Conservation (phyloP, 2,329 filamentous ascomycete genomes). For the Ilyonectria mors-panacis region DNA sequence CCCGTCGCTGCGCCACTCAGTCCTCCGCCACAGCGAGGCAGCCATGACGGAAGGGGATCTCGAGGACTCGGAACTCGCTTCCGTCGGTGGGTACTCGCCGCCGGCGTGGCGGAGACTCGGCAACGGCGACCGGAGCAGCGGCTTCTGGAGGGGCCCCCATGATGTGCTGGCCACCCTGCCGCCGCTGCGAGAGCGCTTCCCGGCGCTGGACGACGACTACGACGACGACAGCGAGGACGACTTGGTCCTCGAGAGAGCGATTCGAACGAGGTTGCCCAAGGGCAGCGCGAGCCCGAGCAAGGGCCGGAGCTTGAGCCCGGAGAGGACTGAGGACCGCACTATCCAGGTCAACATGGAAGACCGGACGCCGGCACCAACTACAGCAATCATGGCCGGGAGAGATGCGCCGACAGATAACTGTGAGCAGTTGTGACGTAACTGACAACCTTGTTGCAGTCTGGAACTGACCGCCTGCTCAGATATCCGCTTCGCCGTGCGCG, state of each 20-base stretch:
- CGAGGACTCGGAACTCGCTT: slow-evolving; percentile 64
- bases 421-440: slow-evolving; percentile 51
- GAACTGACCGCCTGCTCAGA: slow-evolving; percentile 64
- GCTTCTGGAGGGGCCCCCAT: slow-evolving; percentile 72
- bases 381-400: slow-evolving; percentile 36
- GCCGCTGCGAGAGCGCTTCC: slow-evolving; percentile 44
- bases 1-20: slow-evolving; percentile 53
- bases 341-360: slow-evolving; percentile 52
- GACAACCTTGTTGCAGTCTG: not conserved
- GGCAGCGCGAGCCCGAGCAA: slow-evolving; percentile 71
- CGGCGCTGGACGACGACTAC: slow-evolving; percentile 33
- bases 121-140: slow-evolving; percentile 71
- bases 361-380: slow-evolving; percentile 40
- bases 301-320: slow-evolving; percentile 62
- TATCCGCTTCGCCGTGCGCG: slow-evolving; percentile 88
- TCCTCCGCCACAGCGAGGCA: slow-evolving; percentile 51
- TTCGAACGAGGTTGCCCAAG: slow-evolving; percentile 68
- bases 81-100: slow-evolving; percentile 71
- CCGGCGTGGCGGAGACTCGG: slow-evolving; percentile 73
- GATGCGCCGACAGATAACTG: slow-evolving; percentile 63
- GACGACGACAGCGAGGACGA: slow-evolving; percentile 53
- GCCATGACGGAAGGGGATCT: slow-evolving; percentile 53
- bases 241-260: slow-evolving; percentile 66
- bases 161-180: slow-evolving; percentile 65
- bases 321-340: slow-evolving; percentile 58